Percentiles rank a stretch among this genome's conserved stretches.
These are phyloP conservation scores for Globisporangium alternatum DNA, from an alignment of 352 stramenopile genomes.

Conservation along the genomic window DNA sequence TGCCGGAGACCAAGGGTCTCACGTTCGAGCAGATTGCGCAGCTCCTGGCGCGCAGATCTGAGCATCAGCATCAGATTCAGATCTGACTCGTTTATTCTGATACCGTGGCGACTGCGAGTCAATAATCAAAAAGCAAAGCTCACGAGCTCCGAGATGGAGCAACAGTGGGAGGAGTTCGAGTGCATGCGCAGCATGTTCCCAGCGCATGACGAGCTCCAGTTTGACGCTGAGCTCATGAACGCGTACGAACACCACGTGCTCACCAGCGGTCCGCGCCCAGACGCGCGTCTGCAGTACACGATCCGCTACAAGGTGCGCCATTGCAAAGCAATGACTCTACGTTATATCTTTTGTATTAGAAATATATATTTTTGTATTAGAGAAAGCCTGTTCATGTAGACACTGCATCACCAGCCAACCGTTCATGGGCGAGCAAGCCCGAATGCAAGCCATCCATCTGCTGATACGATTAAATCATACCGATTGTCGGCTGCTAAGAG, in stretches of 20 bases:
- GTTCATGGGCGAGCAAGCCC: too few species aligned
- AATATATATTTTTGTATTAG: too few species aligned
- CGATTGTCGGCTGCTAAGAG: too few species aligned
- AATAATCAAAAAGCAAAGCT: neutral
- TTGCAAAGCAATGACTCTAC: neutral
- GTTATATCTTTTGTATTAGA: too few species aligned
- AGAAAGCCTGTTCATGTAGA: neutral
- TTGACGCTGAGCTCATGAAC: slow-evolving; percentile 28
- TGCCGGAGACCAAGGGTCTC: slow-evolving; percentile 60
- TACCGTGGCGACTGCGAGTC: too few species aligned
- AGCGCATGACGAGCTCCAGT: slow-evolving; percentile 33
- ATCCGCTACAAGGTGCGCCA: slow-evolving; percentile 40
- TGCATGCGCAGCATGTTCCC: slow-evolving; percentile 80
- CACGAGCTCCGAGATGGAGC: slow-evolving; percentile 6
- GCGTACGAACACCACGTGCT: slow-evolving; percentile 24
- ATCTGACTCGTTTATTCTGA: slow-evolving; percentile 2
- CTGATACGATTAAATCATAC: too few species aligned
- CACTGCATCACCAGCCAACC: too few species aligned
- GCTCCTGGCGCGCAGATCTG: slow-evolving; percentile 28
- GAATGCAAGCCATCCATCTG: too few species aligned
- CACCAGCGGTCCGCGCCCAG: neutral
- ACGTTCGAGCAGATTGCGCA: slow-evolving; percentile 65
- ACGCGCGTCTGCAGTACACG: slow-evolving; percentile 36
- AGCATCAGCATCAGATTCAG: slow-evolving; percentile 5
- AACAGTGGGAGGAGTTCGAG: slow-evolving; percentile 71